Evolutionary conservation across 768 basidiomycete genomes (phyloP).

Genomic region (Gelatoporia subvermispora): DNA sequence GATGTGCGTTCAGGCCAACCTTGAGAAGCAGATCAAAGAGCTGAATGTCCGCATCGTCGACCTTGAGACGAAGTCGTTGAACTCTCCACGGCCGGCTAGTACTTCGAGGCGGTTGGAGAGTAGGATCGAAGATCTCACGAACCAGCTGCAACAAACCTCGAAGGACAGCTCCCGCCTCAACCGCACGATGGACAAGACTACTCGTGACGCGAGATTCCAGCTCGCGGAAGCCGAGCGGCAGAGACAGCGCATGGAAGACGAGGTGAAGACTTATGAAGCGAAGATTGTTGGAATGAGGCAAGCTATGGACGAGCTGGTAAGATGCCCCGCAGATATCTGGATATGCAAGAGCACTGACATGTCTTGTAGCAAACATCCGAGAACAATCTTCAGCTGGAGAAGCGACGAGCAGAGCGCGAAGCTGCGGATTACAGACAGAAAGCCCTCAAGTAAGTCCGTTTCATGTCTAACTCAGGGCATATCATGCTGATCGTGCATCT

Average conservation of each 20-base stretch:
- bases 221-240: constrained; percentile 60
- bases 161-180: constrained; percentile 37
- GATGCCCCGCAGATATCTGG: constrained; percentile 18
- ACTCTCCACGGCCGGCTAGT: constrained; percentile 48
- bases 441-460: constrained; percentile 50
- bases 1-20: constrained; percentile 48
- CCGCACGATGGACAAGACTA: constrained; percentile 41
- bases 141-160: constrained; percentile 48
- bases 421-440: constrained; percentile 70
- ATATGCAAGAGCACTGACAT: background rate
- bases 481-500: constrained; percentile 1
- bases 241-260: constrained; percentile 59
- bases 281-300: constrained; percentile 55
- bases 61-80: constrained; percentile 75
- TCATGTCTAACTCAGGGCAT: background rate
- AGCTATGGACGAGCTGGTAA: constrained; percentile 57
- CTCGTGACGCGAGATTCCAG: constrained; percentile 50
- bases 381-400: constrained; percentile 60
- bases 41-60: constrained; percentile 79
- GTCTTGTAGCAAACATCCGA: constrained; percentile 60
- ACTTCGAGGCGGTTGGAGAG: constrained; percentile 59
- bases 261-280: constrained; percentile 52
- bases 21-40: constrained; percentile 85
- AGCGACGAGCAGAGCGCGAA: constrained; percentile 74
- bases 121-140: constrained; percentile 69